Percentiles rank a stretch among this genome's conserved stretches.
phyloP scores from a whole-genome alignment of 2,329 filamentous ascomycete species.

The Beauveria bassiana region DNA sequence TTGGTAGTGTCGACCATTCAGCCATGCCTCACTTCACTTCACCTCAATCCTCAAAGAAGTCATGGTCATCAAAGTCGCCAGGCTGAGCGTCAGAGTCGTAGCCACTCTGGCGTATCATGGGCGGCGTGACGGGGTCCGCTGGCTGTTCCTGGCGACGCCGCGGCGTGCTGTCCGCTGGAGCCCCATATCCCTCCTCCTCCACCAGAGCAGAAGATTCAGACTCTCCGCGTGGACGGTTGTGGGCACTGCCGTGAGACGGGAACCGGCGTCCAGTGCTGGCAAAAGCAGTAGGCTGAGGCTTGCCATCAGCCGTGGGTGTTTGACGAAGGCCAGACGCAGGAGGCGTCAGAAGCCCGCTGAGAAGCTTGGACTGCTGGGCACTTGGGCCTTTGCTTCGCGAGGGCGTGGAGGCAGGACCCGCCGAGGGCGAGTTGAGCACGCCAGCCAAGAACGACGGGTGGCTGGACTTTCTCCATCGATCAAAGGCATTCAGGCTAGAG shows the following conservation, averaged over 20 bases:
- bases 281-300: slow-evolving; percentile 52
- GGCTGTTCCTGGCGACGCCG: slow-evolving; percentile 29
- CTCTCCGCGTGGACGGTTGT: slow-evolving; percentile 20
- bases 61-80: slow-evolving; percentile 52
- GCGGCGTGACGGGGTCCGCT: slow-evolving; percentile 47
- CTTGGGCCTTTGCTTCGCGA: slow-evolving; percentile 48
- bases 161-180: slow-evolving; percentile 34
- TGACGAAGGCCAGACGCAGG: slow-evolving; percentile 67
- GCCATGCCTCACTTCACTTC: not conserved
- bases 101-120: slow-evolving; percentile 50
- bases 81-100: slow-evolving; percentile 56
- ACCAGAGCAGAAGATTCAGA: slow-evolving; percentile 22
- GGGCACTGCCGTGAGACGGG: slow-evolving; percentile 34
- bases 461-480: slow-evolving; percentile 76
- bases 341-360: slow-evolving; percentile 82
- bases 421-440: slow-evolving; percentile 35
- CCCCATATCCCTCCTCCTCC: slow-evolving; percentile 27
- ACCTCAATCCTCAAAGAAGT: slow-evolving; percentile 44
- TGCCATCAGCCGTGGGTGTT: slow-evolving; percentile 38
- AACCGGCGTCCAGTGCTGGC: slow-evolving; percentile 51
- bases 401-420: slow-evolving; percentile 44
- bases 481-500: slow-evolving; percentile 81
- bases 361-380: slow-evolving; percentile 44
- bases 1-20: not conserved
- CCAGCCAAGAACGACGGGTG: slow-evolving; percentile 45